Evolutionary conservation across 1,139 yeast species (phyloP).

Genomic region (Candida pseudocylindracea): DNA sequence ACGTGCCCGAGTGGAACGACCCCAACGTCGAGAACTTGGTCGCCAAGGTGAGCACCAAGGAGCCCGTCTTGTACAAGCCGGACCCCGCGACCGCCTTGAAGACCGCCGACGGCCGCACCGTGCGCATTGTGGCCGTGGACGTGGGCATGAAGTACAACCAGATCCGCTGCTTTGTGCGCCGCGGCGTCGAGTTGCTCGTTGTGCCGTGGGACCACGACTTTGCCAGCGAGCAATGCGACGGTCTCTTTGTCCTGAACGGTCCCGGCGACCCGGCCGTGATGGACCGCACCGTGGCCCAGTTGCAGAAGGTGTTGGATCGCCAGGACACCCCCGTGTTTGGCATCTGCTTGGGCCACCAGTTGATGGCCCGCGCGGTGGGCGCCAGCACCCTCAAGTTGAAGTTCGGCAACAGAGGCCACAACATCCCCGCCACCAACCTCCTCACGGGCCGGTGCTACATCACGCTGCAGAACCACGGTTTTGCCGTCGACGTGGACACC

Average conservation of each 20-base stretch:
- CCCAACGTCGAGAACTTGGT: conserved; percentile 87
- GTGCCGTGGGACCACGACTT: conserved; percentile 94
- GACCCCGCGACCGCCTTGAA: conserved; percentile 19
- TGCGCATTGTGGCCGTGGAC: conserved; percentile 79
- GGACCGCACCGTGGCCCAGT: conserved; percentile 36
- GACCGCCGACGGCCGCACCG: conserved; percentile 51
- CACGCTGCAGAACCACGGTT: conserved; percentile 98
- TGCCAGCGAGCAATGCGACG: conserved; percentile 62
- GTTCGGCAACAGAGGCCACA: conserved; percentile 99
- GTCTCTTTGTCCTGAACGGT: conserved; percentile 91
- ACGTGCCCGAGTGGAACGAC: conserved; percentile 74
- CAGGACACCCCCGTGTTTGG: conserved; percentile 77
- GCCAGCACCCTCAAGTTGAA: conserved; percentile 81
- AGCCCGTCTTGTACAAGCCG: conserved; percentile 58
- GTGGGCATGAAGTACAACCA: conserved; percentile 98
- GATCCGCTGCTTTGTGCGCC: conserved; percentile 84
- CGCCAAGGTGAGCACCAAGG: conserved; percentile 62
- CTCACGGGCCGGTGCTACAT: conserved; percentile 94
- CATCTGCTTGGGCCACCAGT: conserved; percentile 97
- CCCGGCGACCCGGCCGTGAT: conserved; percentile 97
- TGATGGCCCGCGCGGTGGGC: conserved; percentile 89
- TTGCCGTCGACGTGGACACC: conserved; percentile 73
- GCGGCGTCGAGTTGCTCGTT: conserved; percentile 91
- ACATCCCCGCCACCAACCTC: conserved; percentile 90
- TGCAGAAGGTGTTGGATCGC: conserved; percentile 30